Base-by-base conservation (phyloP, 1,284 basidiomycete genomes). In the Trametes sp. region DNA sequence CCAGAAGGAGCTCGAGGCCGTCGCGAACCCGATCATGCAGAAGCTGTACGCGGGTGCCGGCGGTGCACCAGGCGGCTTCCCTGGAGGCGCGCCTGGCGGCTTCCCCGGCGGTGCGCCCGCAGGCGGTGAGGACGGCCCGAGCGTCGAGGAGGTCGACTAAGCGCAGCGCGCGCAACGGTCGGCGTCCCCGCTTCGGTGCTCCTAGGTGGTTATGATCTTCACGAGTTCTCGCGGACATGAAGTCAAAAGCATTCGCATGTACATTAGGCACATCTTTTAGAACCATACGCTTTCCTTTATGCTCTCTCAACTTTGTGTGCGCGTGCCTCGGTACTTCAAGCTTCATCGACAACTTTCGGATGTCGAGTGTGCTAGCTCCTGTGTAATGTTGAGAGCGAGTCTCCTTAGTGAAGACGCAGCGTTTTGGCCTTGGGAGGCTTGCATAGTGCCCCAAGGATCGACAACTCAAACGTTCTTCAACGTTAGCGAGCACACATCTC, bases 1-100 rank as follows among this genome's bases (percentile, higher is more conserved):
- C 82, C 96, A 98, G 80, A 98, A 98, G 86, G 96, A 98, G 81
- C 85, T 99, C 62, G 97, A 99, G 83, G 82, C 76, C 13, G 77
- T 96, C 69, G 93, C 95, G 71, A 96, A 72, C 84, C 96, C 96
- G 54, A 96, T 97, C 81, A 97, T 97, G 95, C 88, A 92, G 81
- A 93, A 92, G 81, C 87, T 96, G 28, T 98, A 98, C 81, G 86
- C 87, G 62, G 82, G 86, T 68, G 92, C 86, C 49, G 92, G 90
- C 72, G 91, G 80, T 68, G 81, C 80, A 28, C 83, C 82, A n/a
- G 81, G 80, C 65, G 89, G 77, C 41, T 75, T 76, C 76, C 77
- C 77, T 35, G 77, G 76, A 46, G 78, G 72, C 63, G 77, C 72
- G 44, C 73, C 77, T 2, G 86, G 84, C 64, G 89, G 77, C 36